Percentiles rank a stretch among this genome's conserved stretches.
Evolutionary conservation across 2,329 filamentous ascomycete genomes (phyloP).

Genomic region (Lecanosticta acicola): DNA sequence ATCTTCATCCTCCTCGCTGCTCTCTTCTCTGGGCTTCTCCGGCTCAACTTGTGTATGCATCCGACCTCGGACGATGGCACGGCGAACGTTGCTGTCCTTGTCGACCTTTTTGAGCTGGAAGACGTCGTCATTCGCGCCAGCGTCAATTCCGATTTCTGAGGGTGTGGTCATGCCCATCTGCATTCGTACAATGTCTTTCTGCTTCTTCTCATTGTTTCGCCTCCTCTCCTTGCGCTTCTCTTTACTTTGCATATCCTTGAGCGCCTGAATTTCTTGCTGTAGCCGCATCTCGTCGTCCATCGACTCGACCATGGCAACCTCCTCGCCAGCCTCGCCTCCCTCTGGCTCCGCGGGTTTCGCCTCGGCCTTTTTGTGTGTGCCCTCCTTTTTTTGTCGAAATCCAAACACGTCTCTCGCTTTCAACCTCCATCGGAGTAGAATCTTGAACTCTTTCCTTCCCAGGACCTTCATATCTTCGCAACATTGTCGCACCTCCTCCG

Average conservation of each 20-base stretch:
- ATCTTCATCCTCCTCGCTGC: slow-evolving; percentile 57
- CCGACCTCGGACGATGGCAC: slow-evolving; percentile 64
- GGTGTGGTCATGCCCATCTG: slow-evolving; percentile 96
- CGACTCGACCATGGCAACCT: slow-evolving; percentile 71
- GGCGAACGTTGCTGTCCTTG: slow-evolving; percentile 62
- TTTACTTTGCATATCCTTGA: slow-evolving; percentile 71
- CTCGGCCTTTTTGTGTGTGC: slow-evolving; percentile 19
- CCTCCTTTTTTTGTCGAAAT: slow-evolving; percentile 66
- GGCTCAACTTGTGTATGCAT: slow-evolving; percentile 64
- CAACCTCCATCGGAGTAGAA: slow-evolving; percentile 81
- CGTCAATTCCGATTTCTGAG: slow-evolving; percentile 83
- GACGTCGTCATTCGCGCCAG: slow-evolving; percentile 63
- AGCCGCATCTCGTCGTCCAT: slow-evolving; percentile 95
- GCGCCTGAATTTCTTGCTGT: slow-evolving; percentile 75
- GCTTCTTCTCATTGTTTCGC: slow-evolving; percentile 87
- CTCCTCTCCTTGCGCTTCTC: slow-evolving; percentile 78
- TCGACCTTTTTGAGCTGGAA: slow-evolving; percentile 81
- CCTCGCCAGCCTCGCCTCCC: slow-evolving; percentile 43
- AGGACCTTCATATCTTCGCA: slow-evolving; percentile 83
- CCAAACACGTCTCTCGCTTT: slow-evolving; percentile 88
- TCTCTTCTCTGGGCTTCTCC: slow-evolving; percentile 35
- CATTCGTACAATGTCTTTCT: slow-evolving; percentile 91
- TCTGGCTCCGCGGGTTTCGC: slow-evolving; percentile 36
- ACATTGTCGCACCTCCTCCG: slow-evolving; percentile 69
- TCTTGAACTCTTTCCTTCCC: slow-evolving; percentile 89